Percentiles rank a stretch among this genome's conserved stretches.
phyloP scores from a whole-genome alignment of 768 basidiomycete genomes.

The Suillus placidus region DNA sequence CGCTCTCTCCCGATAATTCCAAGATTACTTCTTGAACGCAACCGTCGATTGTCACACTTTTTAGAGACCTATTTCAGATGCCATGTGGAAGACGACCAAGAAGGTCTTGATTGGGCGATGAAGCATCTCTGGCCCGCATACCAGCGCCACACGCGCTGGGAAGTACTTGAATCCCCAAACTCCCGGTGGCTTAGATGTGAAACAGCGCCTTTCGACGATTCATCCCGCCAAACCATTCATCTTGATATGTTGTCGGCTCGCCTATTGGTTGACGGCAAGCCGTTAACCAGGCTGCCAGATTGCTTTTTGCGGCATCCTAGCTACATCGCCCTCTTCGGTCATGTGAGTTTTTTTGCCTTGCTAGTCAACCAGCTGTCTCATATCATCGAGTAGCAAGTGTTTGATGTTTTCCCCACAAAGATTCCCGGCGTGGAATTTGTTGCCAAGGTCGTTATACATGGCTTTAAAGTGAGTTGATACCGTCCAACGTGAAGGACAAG shows the following conservation, averaged over 20 bases:
- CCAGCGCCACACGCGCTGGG: conserved; percentile 29
- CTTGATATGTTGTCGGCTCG: conserved; percentile 44
- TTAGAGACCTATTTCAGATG: conserved; percentile 26
- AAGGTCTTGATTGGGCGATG: conserved; percentile 36
- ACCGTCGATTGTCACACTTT: conserved; percentile 34
- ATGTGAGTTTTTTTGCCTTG: conserved; percentile 28
- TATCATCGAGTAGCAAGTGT: conserved; percentile 21
- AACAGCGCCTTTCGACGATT: conserved; percentile 18
- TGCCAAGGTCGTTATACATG: conserved; percentile 23
- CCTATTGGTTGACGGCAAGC: conserved; percentile 45
- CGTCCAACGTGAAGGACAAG: not conserved
- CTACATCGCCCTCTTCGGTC: conserved; percentile 40
- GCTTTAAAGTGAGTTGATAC: conserved; percentile 23
- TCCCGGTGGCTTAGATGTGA: conserved; percentile 33
- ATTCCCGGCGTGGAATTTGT: conserved; percentile 38
- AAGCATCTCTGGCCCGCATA: conserved; percentile 35
- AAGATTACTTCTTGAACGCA: conserved; percentile 30
- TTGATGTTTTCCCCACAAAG: conserved; percentile 39
- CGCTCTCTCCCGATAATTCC: conserved; percentile 13
- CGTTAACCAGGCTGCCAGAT: conserved; percentile 40
- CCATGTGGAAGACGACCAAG: conserved; percentile 15
- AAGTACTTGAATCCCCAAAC: conserved; percentile 17
- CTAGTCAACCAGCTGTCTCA: not conserved
- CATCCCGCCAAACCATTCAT: conserved; percentile 34
- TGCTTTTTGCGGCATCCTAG: conserved; percentile 34